Percentiles rank a stretch among this genome's conserved stretches.
Conservation (phyloP, 73 alveolate species). For the Blepharisma japonicum region DNA sequence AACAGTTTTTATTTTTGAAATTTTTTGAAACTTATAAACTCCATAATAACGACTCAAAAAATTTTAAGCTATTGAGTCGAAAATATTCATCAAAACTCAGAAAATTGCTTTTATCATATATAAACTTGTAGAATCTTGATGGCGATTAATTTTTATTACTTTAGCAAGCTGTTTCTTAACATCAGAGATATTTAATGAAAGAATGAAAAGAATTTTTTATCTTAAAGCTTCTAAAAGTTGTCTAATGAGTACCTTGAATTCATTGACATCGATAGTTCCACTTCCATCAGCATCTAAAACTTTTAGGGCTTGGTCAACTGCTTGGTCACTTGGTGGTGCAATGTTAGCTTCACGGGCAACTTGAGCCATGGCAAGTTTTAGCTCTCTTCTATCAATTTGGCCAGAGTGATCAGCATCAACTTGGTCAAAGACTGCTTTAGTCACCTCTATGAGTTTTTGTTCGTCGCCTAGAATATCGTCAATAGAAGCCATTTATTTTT, state of each 20-base stretch:
- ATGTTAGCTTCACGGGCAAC: constrained; percentile 43
- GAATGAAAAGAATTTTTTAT: no score
- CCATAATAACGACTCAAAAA: no score
- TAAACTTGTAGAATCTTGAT: no score
- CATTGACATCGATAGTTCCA: constrained; percentile 48
- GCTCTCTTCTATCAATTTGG: constrained; percentile 40
- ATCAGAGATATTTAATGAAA: no score
- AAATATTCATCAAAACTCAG: no score
- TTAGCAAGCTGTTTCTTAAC: no score
- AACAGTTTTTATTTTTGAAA: no score
- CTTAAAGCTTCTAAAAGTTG: constrained; percentile 39
- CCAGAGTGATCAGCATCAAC: constrained; percentile 53
- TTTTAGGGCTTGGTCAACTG: constrained; percentile 39
- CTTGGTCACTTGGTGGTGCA: constrained; percentile 46
- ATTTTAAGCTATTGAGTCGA: no score
- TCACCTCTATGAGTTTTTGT: constrained; percentile 44
- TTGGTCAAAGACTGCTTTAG: constrained; percentile 50
- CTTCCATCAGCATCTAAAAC: constrained; percentile 54
- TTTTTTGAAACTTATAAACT: no score
- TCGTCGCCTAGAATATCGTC: constrained; percentile 41
- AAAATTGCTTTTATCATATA: no score
- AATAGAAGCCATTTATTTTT: background rate
- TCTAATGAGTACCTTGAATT: constrained; percentile 51
- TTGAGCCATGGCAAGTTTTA: constrained; percentile 42
- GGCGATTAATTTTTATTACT: no score